phyloP scores from a whole-genome alignment of 106 monocot genomes.

The Platanthera zijinensis region DNA sequence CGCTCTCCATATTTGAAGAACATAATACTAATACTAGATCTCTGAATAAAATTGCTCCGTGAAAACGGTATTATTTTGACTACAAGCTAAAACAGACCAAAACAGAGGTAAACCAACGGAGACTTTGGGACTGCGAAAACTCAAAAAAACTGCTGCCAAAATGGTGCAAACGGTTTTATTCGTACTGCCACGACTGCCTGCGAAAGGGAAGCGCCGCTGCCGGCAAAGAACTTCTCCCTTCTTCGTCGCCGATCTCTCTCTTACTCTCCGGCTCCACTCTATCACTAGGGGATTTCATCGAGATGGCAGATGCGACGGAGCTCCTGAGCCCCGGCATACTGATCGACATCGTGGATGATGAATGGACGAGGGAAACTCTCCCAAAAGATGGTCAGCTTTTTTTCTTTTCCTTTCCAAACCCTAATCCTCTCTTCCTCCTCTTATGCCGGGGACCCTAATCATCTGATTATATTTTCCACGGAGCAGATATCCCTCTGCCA shows the following conservation, averaged over 20 bases:
- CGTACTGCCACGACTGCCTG: too few species aligned
- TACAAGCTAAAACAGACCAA: too few species aligned
- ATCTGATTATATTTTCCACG: not conserved
- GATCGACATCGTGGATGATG: conserved; percentile 33
- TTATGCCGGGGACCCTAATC: not conserved
- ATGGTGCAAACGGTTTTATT: too few species aligned
- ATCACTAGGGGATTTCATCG: not conserved
- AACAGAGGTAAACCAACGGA: too few species aligned
- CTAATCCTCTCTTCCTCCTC: not conserved
- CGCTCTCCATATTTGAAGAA: too few species aligned
- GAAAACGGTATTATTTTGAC: too few species aligned
- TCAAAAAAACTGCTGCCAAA: too few species aligned
- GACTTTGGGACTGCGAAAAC: too few species aligned
- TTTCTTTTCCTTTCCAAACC: not conserved
- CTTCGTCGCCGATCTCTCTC: not conserved
- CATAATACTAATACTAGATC: too few species aligned
- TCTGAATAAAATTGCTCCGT: too few species aligned
- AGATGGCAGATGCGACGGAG: conserved; percentile 14
- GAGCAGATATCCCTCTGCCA: conserved; percentile 22
- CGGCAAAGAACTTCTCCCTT: too few species aligned
- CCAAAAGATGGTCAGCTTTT: conserved; percentile 23
- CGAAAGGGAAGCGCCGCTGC: too few species aligned
- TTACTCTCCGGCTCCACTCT: not conserved
- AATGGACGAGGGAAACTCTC: conserved; percentile 35
- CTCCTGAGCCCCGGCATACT: conserved; percentile 33